Evolutionary conservation across 805 yeast genomes (phyloP).

Genomic region (Nakazawaea ishiwadae): DNA sequence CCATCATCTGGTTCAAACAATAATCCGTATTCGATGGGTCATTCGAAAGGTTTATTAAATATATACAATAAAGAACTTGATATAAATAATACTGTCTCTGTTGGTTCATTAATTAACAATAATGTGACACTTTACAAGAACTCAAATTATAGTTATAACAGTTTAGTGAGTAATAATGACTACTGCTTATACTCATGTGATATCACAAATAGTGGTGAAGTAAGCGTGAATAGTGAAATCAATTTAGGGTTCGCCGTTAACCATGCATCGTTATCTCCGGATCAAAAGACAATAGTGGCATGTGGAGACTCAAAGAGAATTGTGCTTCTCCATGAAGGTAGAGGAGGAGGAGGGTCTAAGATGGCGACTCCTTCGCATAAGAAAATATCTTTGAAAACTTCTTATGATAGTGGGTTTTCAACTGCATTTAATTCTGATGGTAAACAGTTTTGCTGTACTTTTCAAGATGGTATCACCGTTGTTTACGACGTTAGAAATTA

Average conservation of each 20-base stretch:
- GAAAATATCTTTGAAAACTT: conserved; percentile 43
- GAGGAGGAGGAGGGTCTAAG: conserved; percentile 22
- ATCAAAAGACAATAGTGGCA: conserved; percentile 49
- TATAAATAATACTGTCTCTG: conserved; percentile 42
- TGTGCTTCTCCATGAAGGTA: conserved; percentile 46
- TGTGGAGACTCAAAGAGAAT: conserved; percentile 78
- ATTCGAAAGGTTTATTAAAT: conserved; percentile 61
- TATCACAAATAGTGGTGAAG: conserved; percentile 39
- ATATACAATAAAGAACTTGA: conserved; percentile 47
- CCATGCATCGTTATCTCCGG: conserved; percentile 67
- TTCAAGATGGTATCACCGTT: conserved; percentile 80
- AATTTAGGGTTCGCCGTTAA: conserved; percentile 66
- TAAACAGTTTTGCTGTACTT: conserved; percentile 66
- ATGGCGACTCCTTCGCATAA: conserved; percentile 25
- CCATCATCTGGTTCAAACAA: neutral
- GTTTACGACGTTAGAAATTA: conserved; percentile 73
- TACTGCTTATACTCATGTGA: conserved; percentile 62
- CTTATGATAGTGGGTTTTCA: conserved; percentile 79
- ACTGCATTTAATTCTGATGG: conserved; percentile 78
- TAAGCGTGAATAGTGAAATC: conserved; percentile 37
- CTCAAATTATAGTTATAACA: conserved; percentile 40
- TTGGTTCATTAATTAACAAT: conserved; percentile 84
- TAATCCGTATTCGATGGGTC: conserved; percentile 19
- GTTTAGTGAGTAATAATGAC: conserved; percentile 84
- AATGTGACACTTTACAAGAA: conserved; percentile 54